These are phyloP conservation scores for Pseudogymnoascus sp. DNA, from an alignment of 2,329 filamentous ascomycete species.

Conservation along the genomic window DNA sequence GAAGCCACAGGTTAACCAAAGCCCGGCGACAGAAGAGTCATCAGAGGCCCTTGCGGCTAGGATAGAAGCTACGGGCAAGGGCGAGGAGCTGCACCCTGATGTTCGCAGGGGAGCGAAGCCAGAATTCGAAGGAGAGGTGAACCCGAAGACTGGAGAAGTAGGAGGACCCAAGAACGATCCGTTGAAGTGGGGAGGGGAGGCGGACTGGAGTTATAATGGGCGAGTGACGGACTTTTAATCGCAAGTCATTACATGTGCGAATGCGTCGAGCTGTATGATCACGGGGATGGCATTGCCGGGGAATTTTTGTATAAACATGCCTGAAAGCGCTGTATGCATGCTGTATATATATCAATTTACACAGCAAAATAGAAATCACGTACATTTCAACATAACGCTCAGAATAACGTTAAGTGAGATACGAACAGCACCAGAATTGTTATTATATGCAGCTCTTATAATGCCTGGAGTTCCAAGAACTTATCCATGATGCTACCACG, in stretches of 20 bases:
- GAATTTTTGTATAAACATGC: neutral
- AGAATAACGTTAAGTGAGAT: neutral
- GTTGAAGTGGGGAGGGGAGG: slow-evolving; percentile 74
- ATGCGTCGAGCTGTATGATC: neutral
- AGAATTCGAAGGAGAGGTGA: slow-evolving; percentile 86
- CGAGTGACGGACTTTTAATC: slow-evolving; percentile 78
- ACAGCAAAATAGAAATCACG: neutral
- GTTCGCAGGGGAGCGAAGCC: slow-evolving; percentile 70
- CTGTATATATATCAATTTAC: neutral
- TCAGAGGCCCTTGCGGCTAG: slow-evolving; percentile 29
- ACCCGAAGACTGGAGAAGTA: slow-evolving; percentile 90
- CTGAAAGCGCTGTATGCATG: neutral
- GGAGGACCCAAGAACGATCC: slow-evolving; percentile 98
- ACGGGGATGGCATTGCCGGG: neutral
- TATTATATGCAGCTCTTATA: neutral
- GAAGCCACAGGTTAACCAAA: slow-evolving; percentile 9
- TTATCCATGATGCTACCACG: neutral
- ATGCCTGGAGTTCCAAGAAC: neutral
- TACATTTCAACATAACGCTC: neutral
- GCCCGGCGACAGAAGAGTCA: slow-evolving; percentile 17
- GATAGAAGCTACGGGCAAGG: slow-evolving; percentile 47
- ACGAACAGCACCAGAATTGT: neutral
- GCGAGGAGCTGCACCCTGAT: slow-evolving; percentile 61
- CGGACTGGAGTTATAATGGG: slow-evolving; percentile 87
- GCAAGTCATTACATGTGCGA: neutral